These are phyloP conservation scores for Perkinsus marinus DNA, from an alignment of 169 alveolate genomes.

Conservation along the genomic window DNA sequence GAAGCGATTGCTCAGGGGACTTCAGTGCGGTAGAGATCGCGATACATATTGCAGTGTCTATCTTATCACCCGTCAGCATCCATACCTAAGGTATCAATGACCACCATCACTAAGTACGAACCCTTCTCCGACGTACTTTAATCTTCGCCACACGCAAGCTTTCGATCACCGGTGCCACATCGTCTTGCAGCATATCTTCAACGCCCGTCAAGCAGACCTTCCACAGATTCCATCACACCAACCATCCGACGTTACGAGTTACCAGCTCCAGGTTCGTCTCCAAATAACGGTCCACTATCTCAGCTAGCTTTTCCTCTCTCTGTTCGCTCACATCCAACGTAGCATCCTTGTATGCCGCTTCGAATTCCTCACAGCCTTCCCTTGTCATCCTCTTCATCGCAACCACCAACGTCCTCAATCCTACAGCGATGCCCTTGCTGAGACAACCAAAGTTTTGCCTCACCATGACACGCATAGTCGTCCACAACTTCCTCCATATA, in stretches of 20 bases:
- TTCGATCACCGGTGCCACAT: constrained; percentile 81
- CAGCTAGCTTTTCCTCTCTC: constrained; percentile 32
- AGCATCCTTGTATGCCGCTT: constrained; percentile 24
- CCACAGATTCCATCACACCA: not conserved
- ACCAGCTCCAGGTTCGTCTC: constrained; percentile 71
- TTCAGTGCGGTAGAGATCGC: constrained; percentile 89
- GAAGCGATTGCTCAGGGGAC: not conserved
- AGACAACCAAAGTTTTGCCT: not conserved
- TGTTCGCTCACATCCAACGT: constrained; percentile 35
- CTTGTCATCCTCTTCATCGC: constrained; percentile 24
- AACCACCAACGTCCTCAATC: constrained; percentile 58
- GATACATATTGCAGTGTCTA: constrained; percentile 96
- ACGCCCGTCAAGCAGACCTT: constrained; percentile 74
- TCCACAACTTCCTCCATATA: not conserved
- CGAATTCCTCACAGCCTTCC: constrained; percentile 22
- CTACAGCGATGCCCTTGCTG: constrained; percentile 37
- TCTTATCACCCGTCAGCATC: constrained; percentile 99
- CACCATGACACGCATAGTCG: not conserved
- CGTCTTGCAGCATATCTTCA: constrained; percentile 85
- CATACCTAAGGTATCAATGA: constrained; percentile 45
- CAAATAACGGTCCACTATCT: constrained; percentile 3
- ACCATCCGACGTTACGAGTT: constrained; percentile 21
- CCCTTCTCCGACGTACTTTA: constrained; percentile 15
- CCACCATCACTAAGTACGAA: not conserved
- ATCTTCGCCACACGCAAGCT: constrained; percentile 87